These are phyloP conservation scores for Aphanocladium album DNA, from an alignment of 2,329 filamentous ascomycete species.

Conservation along the genomic window DNA sequence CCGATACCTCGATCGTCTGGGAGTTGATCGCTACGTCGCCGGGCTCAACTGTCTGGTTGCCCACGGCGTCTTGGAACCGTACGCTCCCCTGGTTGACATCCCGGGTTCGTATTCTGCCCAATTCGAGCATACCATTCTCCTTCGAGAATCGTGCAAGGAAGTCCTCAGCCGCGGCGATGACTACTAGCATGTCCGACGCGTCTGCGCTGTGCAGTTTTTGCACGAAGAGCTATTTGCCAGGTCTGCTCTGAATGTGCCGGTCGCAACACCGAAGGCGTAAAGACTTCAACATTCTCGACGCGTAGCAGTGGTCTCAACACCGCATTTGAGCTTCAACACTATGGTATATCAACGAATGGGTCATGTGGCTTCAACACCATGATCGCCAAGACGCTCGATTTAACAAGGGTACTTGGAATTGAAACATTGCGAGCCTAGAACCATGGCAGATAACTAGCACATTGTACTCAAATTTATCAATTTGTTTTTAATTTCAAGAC, in stretches of 20 bases:
- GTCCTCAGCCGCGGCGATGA: slow-evolving; percentile 48
- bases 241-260: neutral
- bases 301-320: neutral
- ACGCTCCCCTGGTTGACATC: slow-evolving; percentile 52
- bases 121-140: slow-evolving; percentile 53
- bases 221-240: neutral
- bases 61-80: slow-evolving; percentile 52
- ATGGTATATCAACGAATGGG: neutral
- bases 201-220: neutral
- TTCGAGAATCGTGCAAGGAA: slow-evolving; percentile 42
- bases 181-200: slow-evolving; percentile 32
- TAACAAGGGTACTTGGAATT: neutral
- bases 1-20: slow-evolving; percentile 60
- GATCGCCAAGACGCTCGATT: neutral
- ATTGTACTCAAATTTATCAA: neutral
- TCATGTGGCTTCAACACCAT: neutral
- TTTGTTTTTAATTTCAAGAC: neutral
- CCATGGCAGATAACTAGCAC: neutral
- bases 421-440: neutral
- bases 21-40: slow-evolving; percentile 52
- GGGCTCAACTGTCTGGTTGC: slow-evolving; percentile 56
- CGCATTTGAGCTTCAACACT: slow-evolving; percentile 7
- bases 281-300: slow-evolving; percentile 1
- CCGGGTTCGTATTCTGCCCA: slow-evolving; percentile 59
- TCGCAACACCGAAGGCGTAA: slow-evolving; percentile 2